Conservation (phyloP, 1,139 yeast genomes). For the Candida tunisiensis region DNA sequence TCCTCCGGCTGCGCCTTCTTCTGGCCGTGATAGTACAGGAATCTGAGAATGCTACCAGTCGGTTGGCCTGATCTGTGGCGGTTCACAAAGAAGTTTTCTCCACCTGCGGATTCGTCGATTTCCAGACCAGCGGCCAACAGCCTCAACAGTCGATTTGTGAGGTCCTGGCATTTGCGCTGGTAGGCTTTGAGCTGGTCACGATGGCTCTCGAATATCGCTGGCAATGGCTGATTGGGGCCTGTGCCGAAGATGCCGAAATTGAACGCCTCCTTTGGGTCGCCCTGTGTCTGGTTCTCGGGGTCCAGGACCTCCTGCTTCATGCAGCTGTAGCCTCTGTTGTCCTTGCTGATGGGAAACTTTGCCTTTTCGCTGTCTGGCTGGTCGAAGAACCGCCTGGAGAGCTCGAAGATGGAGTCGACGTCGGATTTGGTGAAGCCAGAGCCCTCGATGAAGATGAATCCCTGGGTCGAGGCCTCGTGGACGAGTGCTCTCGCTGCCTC, state of each 20-base stretch:
- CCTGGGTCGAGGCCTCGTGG: conserved; percentile 17
- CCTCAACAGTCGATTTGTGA: conserved; percentile 16
- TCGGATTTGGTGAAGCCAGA: conserved; percentile 46
- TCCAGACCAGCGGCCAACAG: conserved; percentile 44
- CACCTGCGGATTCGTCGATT: too few species aligned
- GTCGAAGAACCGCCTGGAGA: conserved; percentile 40
- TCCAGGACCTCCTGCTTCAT: conserved; percentile 44
- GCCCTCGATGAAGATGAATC: conserved; percentile 59
- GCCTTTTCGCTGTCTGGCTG: conserved; percentile 33
- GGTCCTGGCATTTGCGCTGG: conserved; percentile 25
- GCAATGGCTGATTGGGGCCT: conserved; percentile 26
- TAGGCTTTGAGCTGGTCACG: conserved; percentile 13
- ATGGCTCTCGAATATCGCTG: conserved; percentile 14
- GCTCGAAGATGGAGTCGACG: conserved; percentile 33
- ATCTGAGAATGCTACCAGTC: conserved; percentile 49
- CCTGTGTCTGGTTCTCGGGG: conserved; percentile 32
- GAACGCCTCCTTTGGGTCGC: conserved; percentile 49
- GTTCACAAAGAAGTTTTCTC: conserved; percentile 50
- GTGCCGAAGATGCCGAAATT: conserved; percentile 18
- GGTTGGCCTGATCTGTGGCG: conserved; percentile 29
- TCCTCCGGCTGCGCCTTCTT: conserved; percentile 33
- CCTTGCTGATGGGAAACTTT: conserved; percentile 28
- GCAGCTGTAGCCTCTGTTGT: conserved; percentile 48
- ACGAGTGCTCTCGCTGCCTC: conserved; percentile 1
- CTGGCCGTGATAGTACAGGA: conserved; percentile 55